Evolutionary conservation across 2,329 filamentous ascomycete genomes (phyloP).

Genomic region (Sporothrix variecibatus): DNA sequence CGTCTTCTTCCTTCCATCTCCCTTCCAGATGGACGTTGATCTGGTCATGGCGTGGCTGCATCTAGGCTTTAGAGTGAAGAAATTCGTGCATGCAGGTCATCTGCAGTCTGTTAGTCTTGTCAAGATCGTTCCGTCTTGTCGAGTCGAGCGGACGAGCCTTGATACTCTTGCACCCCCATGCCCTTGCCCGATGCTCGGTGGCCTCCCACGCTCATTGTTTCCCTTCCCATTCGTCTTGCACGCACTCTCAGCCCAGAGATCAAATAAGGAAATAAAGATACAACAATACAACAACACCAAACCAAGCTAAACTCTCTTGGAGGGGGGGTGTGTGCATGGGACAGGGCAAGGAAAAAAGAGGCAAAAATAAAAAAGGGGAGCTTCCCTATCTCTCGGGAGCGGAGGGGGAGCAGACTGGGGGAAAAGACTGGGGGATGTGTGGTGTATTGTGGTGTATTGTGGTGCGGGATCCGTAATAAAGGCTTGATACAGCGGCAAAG

Average conservation of each 20-base stretch:
- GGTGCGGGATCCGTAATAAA: constrained; percentile 9
- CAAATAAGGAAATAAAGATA: constrained; percentile 8
- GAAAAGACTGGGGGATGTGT: constrained; percentile 3
- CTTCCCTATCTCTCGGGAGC: constrained; percentile 13
- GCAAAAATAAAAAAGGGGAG: not conserved
- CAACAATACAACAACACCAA: not conserved
- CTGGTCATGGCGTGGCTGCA: not conserved
- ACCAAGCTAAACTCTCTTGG: not conserved
- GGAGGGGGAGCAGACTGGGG: not conserved
- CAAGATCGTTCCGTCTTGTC: not conserved
- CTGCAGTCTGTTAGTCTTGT: not conserved
- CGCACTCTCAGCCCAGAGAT: not conserved
- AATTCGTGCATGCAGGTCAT: not conserved
- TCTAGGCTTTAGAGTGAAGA: not conserved
- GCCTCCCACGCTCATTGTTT: not conserved
- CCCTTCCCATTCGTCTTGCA: not conserved
- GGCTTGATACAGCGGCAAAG: constrained; percentile 19
- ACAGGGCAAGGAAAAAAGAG: not conserved
- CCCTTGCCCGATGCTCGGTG: not conserved
- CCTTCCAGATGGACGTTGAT: constrained; percentile 5
- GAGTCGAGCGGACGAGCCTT: not conserved
- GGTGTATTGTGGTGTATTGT: not conserved
- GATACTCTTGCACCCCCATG: not conserved
- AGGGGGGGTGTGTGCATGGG: constrained; percentile 16
- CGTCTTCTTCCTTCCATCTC: not conserved